These are phyloP conservation scores for Berkeleyomyces rouxiae DNA, from an alignment of 2,329 filamentous ascomycete genomes.

Conservation along the genomic window DNA sequence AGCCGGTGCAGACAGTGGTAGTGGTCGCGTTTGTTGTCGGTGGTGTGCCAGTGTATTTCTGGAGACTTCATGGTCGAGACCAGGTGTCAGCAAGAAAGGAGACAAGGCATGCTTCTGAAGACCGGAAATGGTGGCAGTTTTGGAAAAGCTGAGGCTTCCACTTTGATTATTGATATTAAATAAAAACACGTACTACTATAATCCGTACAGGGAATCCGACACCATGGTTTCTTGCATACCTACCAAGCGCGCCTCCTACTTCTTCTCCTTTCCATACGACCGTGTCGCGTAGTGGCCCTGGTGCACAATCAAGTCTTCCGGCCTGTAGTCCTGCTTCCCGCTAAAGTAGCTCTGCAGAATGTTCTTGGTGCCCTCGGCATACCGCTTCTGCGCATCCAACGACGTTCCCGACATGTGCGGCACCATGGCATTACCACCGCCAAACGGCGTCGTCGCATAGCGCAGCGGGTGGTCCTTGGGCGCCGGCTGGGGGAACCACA, in stretches of 20 bases:
- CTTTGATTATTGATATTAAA: not conserved
- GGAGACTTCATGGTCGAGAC: slow-evolving; percentile 56
- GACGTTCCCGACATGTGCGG: slow-evolving; percentile 98
- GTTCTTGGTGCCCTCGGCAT: slow-evolving; percentile 71
- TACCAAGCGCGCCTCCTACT: slow-evolving; percentile 22
- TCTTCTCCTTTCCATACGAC: slow-evolving; percentile 56
- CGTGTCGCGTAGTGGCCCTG: slow-evolving; percentile 87
- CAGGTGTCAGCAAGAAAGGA: slow-evolving; percentile 28
- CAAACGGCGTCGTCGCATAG: slow-evolving; percentile 84
- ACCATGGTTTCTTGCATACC: slow-evolving; percentile 20
- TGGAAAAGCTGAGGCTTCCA: slow-evolving; percentile 28
- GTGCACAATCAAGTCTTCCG: slow-evolving; percentile 81
- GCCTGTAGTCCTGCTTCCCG: slow-evolving; percentile 73
- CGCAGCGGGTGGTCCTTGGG: slow-evolving; percentile 86
- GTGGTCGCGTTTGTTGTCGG: slow-evolving; percentile 72
- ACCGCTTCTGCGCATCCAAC: slow-evolving; percentile 91
- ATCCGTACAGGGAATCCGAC: not conserved
- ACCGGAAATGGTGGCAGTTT: slow-evolving; percentile 39
- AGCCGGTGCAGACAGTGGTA: slow-evolving; percentile 76
- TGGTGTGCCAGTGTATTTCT: slow-evolving; percentile 79
- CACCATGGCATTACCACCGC: slow-evolving; percentile 96
- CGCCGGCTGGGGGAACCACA: slow-evolving; percentile 97
- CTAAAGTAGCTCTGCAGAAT: slow-evolving; percentile 86
- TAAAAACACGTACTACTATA: not conserved
- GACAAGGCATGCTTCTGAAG: slow-evolving; percentile 19